Evolutionary conservation across 148 eudicot genomes (phyloP).

Genomic region (Rhododendron kiyosumense): DNA sequence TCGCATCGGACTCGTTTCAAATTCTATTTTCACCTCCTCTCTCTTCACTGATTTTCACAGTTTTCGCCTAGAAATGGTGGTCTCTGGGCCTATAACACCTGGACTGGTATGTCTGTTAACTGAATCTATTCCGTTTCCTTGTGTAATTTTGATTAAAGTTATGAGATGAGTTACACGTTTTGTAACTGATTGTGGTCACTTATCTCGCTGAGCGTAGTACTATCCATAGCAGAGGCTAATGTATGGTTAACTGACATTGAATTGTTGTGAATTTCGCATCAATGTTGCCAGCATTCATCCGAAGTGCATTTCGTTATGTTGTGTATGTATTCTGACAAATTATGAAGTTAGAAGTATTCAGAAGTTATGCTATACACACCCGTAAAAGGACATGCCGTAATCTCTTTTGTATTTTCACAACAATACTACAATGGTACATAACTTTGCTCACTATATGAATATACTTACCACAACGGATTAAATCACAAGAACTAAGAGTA

Average conservation of each 20-base stretch:
- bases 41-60: slow-evolving; percentile 4
- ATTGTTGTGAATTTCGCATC: neutral
- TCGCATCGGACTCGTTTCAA: neutral
- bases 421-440: neutral
- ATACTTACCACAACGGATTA: neutral
- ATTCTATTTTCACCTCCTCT: neutral
- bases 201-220: neutral
- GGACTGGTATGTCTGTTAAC: slow-evolving; percentile 41
- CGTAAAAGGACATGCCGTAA: neutral
- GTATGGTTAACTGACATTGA: neutral
- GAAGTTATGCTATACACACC: neutral
- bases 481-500: neutral
- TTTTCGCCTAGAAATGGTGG: slow-evolving; percentile 29
- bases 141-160: neutral
- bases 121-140: neutral
- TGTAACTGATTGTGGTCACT: neutral
- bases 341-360: neutral
- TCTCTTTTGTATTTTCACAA: neutral
- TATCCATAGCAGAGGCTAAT: neutral
- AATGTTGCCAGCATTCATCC: neutral
- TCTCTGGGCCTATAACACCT: slow-evolving; percentile 44
- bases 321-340: neutral
- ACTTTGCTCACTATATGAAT: neutral
- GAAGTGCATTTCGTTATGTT: neutral
- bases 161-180: neutral